phyloP scores from a whole-genome alignment of 768 basidiomycete genomes.

The Agrocybe praecox region DNA sequence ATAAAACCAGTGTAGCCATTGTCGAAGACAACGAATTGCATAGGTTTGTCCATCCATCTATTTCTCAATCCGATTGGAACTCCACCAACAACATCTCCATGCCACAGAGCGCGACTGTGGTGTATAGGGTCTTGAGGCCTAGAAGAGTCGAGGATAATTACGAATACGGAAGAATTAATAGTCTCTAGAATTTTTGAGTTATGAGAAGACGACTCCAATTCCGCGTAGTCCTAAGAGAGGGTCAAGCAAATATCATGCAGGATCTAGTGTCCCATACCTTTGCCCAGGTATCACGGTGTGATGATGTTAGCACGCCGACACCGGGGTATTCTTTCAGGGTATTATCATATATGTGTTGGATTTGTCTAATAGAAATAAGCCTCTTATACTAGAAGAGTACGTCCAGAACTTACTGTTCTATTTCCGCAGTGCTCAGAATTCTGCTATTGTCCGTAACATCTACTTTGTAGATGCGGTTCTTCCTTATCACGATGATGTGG shows the following conservation, averaged over 20 bases:
- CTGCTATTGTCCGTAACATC: slow-evolving; percentile 55
- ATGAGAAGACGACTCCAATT: slow-evolving; percentile 45
- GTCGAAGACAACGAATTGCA: slow-evolving; percentile 85
- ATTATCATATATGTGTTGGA: slow-evolving; percentile 70
- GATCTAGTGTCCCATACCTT: slow-evolving; percentile 47
- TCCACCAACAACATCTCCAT: slow-evolving; percentile 64
- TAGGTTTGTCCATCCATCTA: slow-evolving; percentile 90
- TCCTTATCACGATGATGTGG: slow-evolving; percentile 82
- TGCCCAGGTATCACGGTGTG: slow-evolving; percentile 88
- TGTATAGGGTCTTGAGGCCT: slow-evolving; percentile 52
- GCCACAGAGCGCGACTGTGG: slow-evolving; percentile 78
- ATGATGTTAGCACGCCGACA: slow-evolving; percentile 76
- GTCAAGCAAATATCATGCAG: too few relatives aligned
- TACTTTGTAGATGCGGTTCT: slow-evolving; percentile 84
- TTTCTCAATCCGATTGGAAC: slow-evolving; percentile 65
- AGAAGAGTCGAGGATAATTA: slow-evolving; percentile 77
- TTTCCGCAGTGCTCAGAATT: slow-evolving; percentile 64
- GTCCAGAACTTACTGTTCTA: slow-evolving; percentile 58
- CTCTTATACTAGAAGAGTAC: too few relatives aligned
- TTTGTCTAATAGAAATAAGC: slow-evolving; percentile 48
- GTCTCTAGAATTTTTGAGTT: slow-evolving; percentile 71
- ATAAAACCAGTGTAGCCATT: slow-evolving; percentile 82
- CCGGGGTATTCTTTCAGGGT: slow-evolving; percentile 66
- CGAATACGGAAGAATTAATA: slow-evolving; percentile 86
- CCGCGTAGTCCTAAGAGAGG: slow-evolving; percentile 57